Evolutionary conservation across 495 filamentous ascomycete species (phyloP), one percentile per base, ranked within the genome.

Genomic region (Lepidopterella palustris): DNA sequence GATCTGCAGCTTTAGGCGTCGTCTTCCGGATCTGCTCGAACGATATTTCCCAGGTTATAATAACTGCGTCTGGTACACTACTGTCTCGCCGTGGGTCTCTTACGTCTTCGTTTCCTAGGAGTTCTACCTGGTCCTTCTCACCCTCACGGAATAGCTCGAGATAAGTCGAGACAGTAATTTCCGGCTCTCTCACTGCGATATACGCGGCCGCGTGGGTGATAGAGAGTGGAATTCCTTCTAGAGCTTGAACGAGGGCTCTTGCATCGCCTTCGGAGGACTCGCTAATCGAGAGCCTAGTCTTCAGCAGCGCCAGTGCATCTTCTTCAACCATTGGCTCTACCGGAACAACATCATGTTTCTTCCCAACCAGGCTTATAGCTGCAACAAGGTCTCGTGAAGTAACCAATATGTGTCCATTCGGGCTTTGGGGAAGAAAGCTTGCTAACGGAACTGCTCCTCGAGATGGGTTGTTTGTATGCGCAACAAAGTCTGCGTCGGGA

Each of bases 11-110:
- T 21, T 58, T 61, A 20, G 58, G 64, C 31, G 15, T 61, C 11
- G 9, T 64, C 42, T 67, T 5, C 8, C 59, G 69, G 26, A 80
- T 73, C 55, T 77, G 48, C 13, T 79, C 71, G 58, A 80, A 81
- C 26, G 74, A 42, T 2, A 42, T 42, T 20, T 42, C 13, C 39
- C 39, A 42, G 8, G 39, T 42, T 11, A 20, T 20, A 2, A 42
- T 42, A 42, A 42, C 20, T 3, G 39, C 13, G 39, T 42, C 20
- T 2, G 45, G 23, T 21, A 71, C 71, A 32, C 71, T 63, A 42
- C 50, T 20, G 55, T 80, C 79, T 65, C 78, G 63, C 31, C 76
- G 70, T 32, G 69, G 60, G 4, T 79, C 61, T 20, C 63, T 66
- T 5, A 49, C 59, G 42, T 77, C 65, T 18, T 68, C 58, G 47